Evolutionary conservation across 2,329 filamentous ascomycete genomes (phyloP).

Genomic region (Pyricularia pennisetigena): DNA sequence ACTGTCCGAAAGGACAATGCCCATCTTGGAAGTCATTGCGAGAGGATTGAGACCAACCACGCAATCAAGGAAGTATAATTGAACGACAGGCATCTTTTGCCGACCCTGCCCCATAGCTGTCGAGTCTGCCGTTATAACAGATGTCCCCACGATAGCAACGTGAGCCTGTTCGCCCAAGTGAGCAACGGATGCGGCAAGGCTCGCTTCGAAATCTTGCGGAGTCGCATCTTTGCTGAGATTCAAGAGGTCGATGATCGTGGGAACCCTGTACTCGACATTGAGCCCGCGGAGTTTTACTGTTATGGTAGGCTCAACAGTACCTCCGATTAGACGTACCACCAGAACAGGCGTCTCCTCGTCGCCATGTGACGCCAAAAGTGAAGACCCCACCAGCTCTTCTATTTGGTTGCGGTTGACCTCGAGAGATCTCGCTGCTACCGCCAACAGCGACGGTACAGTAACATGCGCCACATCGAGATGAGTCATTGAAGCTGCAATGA

Average conservation of each 20-base stretch:
- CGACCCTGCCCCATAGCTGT: constrained; percentile 8
- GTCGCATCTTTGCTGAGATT: constrained; percentile 58
- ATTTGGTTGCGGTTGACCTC: constrained; percentile 51
- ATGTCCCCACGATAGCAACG: constrained; percentile 29
- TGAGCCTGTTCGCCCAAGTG: constrained; percentile 60
- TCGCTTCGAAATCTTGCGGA: constrained; percentile 62
- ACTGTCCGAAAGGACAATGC: constrained; percentile 71
- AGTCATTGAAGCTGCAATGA: constrained; percentile 44
- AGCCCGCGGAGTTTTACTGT: constrained; percentile 82
- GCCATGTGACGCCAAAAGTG: constrained; percentile 17
- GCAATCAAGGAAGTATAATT: constrained; percentile 72
- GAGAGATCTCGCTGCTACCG: constrained; percentile 60
- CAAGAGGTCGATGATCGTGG: constrained; percentile 71
- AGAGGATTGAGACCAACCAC: constrained; percentile 78
- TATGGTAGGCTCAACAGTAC: constrained; percentile 86
- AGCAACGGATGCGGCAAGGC: constrained; percentile 70
- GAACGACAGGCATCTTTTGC: constrained; percentile 53
- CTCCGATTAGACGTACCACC: constrained; percentile 83
- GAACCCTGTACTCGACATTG: constrained; percentile 79
- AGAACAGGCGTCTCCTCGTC: constrained; percentile 43
- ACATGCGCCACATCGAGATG: constrained; percentile 71
- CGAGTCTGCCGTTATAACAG: constrained; percentile 8
- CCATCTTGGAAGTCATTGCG: constrained; percentile 61
- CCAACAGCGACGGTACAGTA: constrained; percentile 71
- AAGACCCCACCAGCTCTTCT: constrained; percentile 61